A percentile compares a stretch with the other conserved stretches of the same genome.
phyloP scores from a whole-genome alignment of 2,329 filamentous ascomycete species.

The Ceratocystiopsis brevicomis region DNA sequence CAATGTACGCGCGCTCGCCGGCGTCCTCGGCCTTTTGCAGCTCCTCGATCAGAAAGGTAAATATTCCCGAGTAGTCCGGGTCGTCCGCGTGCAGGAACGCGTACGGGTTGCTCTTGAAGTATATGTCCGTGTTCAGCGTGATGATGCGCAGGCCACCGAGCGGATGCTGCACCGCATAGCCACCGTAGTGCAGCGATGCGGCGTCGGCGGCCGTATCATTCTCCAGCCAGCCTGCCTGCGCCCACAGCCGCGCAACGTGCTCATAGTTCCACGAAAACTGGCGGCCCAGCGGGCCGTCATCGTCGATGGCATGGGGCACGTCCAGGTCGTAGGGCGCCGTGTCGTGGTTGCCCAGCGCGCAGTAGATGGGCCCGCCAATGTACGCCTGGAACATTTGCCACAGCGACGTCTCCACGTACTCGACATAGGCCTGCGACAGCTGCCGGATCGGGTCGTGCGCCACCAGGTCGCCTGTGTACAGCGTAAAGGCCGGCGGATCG shows the following conservation, averaged over 20 bases:
- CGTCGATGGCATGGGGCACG: slow-evolving; percentile 27
- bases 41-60: slow-evolving; percentile 33
- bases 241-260: slow-evolving; percentile 26
- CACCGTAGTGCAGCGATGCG: slow-evolving; percentile 25
- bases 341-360: slow-evolving; percentile 40
- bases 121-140: slow-evolving; percentile 40
- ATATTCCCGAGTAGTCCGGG: slow-evolving; percentile 30
- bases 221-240: slow-evolving; percentile 30
- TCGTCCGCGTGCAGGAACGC: slow-evolving; percentile 31
- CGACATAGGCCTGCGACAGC: slow-evolving; percentile 30
- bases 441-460: slow-evolving; percentile 34
- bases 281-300: slow-evolving; percentile 22
- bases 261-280: slow-evolving; percentile 38
- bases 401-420: slow-evolving; percentile 32
- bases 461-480: slow-evolving; percentile 41
- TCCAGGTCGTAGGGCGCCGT: slow-evolving; percentile 32
- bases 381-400: slow-evolving; percentile 37
- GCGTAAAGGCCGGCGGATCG: slow-evolving; percentile 30
- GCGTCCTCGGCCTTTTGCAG: slow-evolving; percentile 32
- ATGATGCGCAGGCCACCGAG: slow-evolving; percentile 33
- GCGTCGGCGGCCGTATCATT: slow-evolving; percentile 17
- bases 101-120: slow-evolving; percentile 39
- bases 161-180: slow-evolving; percentile 26
- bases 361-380: slow-evolving; percentile 35
- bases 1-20: slow-evolving; percentile 34